Conservation (phyloP, 352 stramenopile genomes). For the Globisporangium heterothallicum region DNA sequence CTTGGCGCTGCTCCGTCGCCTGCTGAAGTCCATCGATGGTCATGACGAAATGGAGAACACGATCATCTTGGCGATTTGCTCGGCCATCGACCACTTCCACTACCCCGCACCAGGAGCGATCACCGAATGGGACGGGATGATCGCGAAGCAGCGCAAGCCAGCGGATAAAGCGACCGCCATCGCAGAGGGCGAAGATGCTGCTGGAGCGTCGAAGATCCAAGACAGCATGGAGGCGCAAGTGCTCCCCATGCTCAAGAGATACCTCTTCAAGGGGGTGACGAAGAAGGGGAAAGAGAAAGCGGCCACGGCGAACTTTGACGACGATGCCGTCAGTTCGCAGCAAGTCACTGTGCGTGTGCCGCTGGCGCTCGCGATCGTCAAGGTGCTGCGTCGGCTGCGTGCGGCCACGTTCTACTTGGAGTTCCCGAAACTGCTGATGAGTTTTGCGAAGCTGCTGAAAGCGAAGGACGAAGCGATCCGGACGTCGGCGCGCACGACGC, state of each 20-base stretch:
- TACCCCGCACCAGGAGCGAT: slow-evolving; percentile 73
- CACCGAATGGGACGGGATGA: slow-evolving; percentile 24
- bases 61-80: slow-evolving; percentile 90
- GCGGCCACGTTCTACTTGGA: slow-evolving; percentile 87
- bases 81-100: slow-evolving; percentile 95
- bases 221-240: slow-evolving; percentile 75
- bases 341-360: slow-evolving; percentile 83
- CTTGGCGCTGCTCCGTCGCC: slow-evolving; percentile 84
- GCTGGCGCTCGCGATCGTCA: slow-evolving; percentile 95
- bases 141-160: slow-evolving; percentile 10
- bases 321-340: slow-evolving; percentile 42
- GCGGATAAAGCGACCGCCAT: slow-evolving; percentile 7
- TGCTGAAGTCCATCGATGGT: slow-evolving; percentile 90
- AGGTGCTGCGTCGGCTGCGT: slow-evolving; percentile 93
- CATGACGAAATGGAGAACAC: slow-evolving; percentile 90
- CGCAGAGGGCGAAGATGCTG: slow-evolving; percentile 15
- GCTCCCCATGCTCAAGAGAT: slow-evolving; percentile 81
- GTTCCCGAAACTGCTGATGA: slow-evolving; percentile 92
- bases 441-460: slow-evolving; percentile 82
- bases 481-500: slow-evolving; percentile 87
- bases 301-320: slow-evolving; percentile 34
- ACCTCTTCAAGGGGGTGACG: slow-evolving; percentile 84
- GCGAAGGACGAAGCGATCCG: slow-evolving; percentile 92
- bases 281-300: slow-evolving; percentile 21
- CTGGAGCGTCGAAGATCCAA: slow-evolving; percentile 71